Base-by-base conservation (phyloP, 805 yeast genomes). In the Myxozyma sirexii region DNA sequence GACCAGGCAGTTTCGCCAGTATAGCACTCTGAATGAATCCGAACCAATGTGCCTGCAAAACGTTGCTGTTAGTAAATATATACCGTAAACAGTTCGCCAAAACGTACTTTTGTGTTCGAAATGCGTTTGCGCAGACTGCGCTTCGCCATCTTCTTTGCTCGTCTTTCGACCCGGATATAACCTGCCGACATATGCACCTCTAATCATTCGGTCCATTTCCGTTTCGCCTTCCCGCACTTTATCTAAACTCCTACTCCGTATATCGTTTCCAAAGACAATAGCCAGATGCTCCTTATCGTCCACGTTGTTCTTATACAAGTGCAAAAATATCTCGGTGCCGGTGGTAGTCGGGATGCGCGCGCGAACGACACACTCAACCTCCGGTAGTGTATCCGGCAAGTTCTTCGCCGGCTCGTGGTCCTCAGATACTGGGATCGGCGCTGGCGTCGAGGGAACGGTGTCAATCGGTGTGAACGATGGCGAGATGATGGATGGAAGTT, bases 1-100 rank as follows among this genome's bases (percentile, higher is more conserved):
- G 93, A 85, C 99, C 99, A 94, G 8, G 97, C 98, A 1, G 97
- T 94, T 72, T 94, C 99, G 2, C 99, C 99, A 0, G 99, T 94
- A 76, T 93, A 94, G 75, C 99, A 94, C 72, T 94, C 99, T 2
- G 96, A 88, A 72, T 94, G 99, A 66, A 94, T 91, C 62, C 99
- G 80, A 3, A 88, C 96, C 63, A 93, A 74, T 70, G 77, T 73
- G 3, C 69, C 59, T 45, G 45, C 58, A 15, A 45, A 54, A 13
- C 26, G 7, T 26, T 4, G 21, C 6, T 5, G 10, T 1, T 8
- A 41, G 21, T 15, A 8, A 26, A 21, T 19, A n/a, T n/a, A n/a
- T n/a, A n/a, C n/a, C 26, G 27, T 17, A 51, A 10, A 31, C 5
- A 23, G 8, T n/a, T n/a, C n/a, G n/a, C n/a, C 42, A 24, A 33